phyloP scores from a whole-genome alignment of 129 eudicot species.

The Chrysanthemum seticuspe region DNA sequence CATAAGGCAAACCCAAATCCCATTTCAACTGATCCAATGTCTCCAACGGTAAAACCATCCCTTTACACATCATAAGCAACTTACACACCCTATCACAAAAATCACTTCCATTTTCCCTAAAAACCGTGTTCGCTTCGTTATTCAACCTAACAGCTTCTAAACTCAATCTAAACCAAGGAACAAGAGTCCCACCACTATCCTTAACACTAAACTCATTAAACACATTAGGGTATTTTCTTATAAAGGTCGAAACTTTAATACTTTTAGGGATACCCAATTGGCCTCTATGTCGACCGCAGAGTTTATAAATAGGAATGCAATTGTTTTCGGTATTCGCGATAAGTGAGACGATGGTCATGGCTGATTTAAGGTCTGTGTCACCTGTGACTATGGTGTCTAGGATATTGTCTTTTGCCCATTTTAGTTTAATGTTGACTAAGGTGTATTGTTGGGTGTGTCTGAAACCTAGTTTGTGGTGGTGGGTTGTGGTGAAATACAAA shows the following conservation, averaged over 20 bases:
- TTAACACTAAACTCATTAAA: constrained; percentile 61
- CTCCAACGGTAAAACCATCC: constrained; percentile 57
- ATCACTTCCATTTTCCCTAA: constrained; percentile 49
- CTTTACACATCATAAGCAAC: constrained; percentile 73
- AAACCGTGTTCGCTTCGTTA: constrained; percentile 36
- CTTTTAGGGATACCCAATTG: constrained; percentile 65
- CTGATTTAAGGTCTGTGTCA: constrained; percentile 57
- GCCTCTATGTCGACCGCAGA: constrained; percentile 48
- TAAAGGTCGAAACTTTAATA: constrained; percentile 66
- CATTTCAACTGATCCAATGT: constrained; percentile 86
- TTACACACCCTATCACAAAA: constrained; percentile 61
- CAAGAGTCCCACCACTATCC: constrained; percentile 75
- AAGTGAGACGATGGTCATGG: constrained; percentile 56
- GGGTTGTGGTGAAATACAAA: background rate
- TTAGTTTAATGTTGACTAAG: constrained; percentile 72
- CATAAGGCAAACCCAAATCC: constrained; percentile 89
- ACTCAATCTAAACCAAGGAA: constrained; percentile 66
- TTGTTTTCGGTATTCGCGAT: constrained; percentile 41
- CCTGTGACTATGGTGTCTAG: constrained; percentile 69
- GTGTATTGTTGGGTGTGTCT: constrained; percentile 41
- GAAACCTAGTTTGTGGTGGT: constrained; percentile 25
- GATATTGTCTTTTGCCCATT: constrained; percentile 70
- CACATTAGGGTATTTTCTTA: constrained; percentile 69
- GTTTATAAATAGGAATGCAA: constrained; percentile 57
- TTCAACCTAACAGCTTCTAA: constrained; percentile 42